phyloP scores from a whole-genome alignment of 2,329 filamentous ascomycete species.

The Ophioceras dolichostomum region DNA sequence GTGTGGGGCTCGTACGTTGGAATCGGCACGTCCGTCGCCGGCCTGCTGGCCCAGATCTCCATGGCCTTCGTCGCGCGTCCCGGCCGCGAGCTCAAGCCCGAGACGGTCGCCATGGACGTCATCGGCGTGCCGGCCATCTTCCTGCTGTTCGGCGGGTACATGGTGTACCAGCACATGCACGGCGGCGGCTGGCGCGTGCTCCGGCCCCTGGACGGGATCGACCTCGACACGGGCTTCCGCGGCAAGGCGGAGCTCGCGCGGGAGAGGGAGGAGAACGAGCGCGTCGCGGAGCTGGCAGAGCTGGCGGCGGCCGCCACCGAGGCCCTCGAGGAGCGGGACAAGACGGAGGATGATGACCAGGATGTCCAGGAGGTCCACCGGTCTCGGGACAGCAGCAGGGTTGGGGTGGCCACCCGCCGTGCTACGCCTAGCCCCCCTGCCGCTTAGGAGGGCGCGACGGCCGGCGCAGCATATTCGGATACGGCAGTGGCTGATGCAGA shows the following conservation, averaged over 20 bases:
- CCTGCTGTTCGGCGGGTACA: slow-evolving; percentile 13
- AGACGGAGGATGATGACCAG: too few species aligned
- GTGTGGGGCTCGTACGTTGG: slow-evolving; percentile 49
- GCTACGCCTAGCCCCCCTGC: too few species aligned
- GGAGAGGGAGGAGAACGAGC: not conserved
- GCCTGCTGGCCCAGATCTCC: slow-evolving; percentile 17
- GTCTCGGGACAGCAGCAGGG: too few species aligned
- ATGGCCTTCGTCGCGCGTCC: slow-evolving; percentile 12
- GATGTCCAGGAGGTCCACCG: too few species aligned
- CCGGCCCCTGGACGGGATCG: slow-evolving; percentile 13
- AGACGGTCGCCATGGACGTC: slow-evolving; percentile 13
- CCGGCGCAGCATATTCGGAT: too few species aligned
- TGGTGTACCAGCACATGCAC: slow-evolving; percentile 6
- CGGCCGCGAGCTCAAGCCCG: slow-evolving; percentile 7
- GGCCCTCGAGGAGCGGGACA: too few species aligned
- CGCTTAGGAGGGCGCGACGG: too few species aligned
- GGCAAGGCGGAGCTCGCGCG: slow-evolving; percentile 2
- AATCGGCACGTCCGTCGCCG: slow-evolving; percentile 22
- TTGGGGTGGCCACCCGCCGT: too few species aligned
- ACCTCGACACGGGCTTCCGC: slow-evolving; percentile 11
- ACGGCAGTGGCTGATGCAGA: too few species aligned
- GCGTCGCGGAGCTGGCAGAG: too few species aligned
- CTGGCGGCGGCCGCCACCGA: too few species aligned
- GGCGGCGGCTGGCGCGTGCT: slow-evolving; percentile 7
- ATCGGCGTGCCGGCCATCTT: slow-evolving; percentile 15